Evolutionary conservation across 305 asterid species (phyloP).

Genomic region (Fraxinus platypoda): DNA sequence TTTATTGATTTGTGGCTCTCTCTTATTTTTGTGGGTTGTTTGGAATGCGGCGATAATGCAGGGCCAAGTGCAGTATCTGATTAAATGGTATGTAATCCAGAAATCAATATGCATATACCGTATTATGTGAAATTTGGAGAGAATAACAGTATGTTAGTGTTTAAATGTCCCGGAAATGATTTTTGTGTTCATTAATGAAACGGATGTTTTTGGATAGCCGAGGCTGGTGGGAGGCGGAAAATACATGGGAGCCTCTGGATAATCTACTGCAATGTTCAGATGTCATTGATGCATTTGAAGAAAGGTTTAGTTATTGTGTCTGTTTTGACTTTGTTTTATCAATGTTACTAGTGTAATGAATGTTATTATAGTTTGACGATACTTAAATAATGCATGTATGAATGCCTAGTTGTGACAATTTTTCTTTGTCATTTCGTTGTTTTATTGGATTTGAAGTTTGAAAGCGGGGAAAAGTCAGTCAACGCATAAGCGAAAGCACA

Average conservation of each 20-base stretch:
- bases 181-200: slow-evolving; percentile 21
- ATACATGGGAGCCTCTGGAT: slow-evolving; percentile 91
- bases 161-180: not conserved
- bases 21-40: slow-evolving; percentile 16
- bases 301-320: slow-evolving; percentile 46
- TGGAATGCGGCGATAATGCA: slow-evolving; percentile 38
- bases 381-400: not conserved
- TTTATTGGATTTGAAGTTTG: slow-evolving; percentile 33
- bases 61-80: slow-evolving; percentile 87
- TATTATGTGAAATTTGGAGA: not conserved
- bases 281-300: slow-evolving; percentile 76
- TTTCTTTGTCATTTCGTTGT: slow-evolving; percentile 15
- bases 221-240: slow-evolving; percentile 86
- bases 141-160: not conserved
- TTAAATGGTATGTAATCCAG: slow-evolving; percentile 72
- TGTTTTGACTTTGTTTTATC: slow-evolving; percentile 8
- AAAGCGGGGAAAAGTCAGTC: slow-evolving; percentile 41
- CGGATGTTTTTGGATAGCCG: slow-evolving; percentile 55
- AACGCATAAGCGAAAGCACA: slow-evolving; percentile 48
- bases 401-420: slow-evolving; percentile 7
- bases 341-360: not conserved
- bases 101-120: not conserved
- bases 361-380: not conserved
- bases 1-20: slow-evolving; percentile 1
- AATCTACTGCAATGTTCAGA: slow-evolving; percentile 66